Evolutionary conservation across 2,329 filamentous ascomycete species (phyloP), one percentile per base, ranked within the genome.

Genomic region (Paraconiothyrium sp.): DNA sequence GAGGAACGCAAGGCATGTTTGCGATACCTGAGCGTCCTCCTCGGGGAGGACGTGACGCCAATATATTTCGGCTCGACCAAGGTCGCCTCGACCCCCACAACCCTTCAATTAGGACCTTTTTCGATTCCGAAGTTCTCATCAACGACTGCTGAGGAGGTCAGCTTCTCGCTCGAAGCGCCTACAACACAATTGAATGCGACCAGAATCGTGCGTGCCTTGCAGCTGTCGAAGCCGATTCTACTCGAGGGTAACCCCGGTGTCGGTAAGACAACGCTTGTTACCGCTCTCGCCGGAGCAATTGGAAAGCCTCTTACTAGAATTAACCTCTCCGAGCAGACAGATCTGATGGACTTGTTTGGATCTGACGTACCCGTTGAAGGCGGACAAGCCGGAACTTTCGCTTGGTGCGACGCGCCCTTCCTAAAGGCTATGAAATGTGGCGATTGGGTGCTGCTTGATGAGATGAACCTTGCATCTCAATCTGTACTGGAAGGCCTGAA

Each of bases 401-500:
- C 92, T 1, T 99, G 95, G 95, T 88, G 93, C 68, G 94, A 99
- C 76, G 95, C 94, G 0, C 94, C 95, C 0, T 98, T 99, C 75
- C 83, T 99, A 22, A 92, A 93, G 75, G 95, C 95, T 0, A 98
- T 99, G 94, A 95, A 98, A 75, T 91, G 88, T 60, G 95, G 95
- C 32, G 92, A 97, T 70, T 99, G 95, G 95, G 95, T 99, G 11
- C 83, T 99, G 32, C 85, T 99, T 0, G 95, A 99, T 73, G 95
- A 99, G 82, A 99, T 99, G 95, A 99, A 99, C 72, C 82, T 99
- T 65, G 95, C 96, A 1, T 98, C 94, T 0, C 95, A 99, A 76
- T 97, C 94, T 4, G 94, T 99, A 1, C 86, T 99, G 1, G 95
- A 99, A 81, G 96, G 95, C 65, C 83, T 99, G 35, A 99, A 99